A percentile compares a stretch with the other conserved stretches of the same genome.
Evolutionary conservation across 2,329 filamentous ascomycete genomes (phyloP).

Genomic region (Ceratocystis lukuohia): DNA sequence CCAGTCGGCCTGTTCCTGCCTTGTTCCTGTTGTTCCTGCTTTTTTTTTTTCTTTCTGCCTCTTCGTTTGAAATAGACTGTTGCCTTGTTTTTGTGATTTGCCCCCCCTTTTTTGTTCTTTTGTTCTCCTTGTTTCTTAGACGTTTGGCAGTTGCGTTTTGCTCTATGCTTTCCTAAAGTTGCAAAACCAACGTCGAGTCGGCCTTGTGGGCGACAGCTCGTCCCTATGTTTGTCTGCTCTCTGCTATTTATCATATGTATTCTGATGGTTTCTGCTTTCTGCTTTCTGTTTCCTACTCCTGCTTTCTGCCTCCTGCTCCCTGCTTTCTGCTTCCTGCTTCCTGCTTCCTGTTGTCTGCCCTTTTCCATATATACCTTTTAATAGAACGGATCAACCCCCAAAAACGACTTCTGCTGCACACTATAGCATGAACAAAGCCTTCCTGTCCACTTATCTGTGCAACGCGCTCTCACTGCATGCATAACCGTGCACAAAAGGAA

Average conservation of each 20-base stretch:
- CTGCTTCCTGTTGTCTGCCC: neutral
- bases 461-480: neutral
- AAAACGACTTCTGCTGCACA: too few relatives aligned
- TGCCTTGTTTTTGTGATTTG: neutral
- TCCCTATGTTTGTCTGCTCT: too few relatives aligned
- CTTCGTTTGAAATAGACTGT: neutral
- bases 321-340: neutral
- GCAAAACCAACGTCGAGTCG: neutral
- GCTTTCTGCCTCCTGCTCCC: neutral
- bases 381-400: too few relatives aligned
- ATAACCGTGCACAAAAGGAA: slow-evolving; percentile 2
- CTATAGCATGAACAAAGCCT: neutral
- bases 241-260: too few relatives aligned
- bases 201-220: too few relatives aligned
- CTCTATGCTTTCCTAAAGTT: neutral
- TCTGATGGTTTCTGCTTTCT: too few relatives aligned
- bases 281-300: neutral
- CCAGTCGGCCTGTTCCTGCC: neutral
- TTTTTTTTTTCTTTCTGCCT: neutral
- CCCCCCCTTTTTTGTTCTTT: neutral
- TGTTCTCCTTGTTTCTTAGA: neutral
- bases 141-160: neutral
- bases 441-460: neutral
- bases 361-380: neutral
- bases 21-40: neutral